These are phyloP conservation scores for Patellaria atrata DNA, from an alignment of 495 filamentous ascomycete species.

Conservation along the genomic window DNA sequence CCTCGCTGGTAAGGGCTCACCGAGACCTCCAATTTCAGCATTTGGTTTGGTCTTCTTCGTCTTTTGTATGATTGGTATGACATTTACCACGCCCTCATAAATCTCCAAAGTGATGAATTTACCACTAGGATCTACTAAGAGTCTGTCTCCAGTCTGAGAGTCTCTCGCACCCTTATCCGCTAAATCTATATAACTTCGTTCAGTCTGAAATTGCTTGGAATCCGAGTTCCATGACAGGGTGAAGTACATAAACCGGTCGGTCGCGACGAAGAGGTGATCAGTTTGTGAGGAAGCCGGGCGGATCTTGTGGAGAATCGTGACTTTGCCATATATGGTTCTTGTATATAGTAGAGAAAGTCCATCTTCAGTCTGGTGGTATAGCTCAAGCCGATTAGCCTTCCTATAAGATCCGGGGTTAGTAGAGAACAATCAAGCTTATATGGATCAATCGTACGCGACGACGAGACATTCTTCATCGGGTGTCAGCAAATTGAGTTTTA, in stretches of 20 bases:
- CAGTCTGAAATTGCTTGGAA: slow-evolving; percentile 47
- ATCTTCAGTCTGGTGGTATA: slow-evolving; percentile 50
- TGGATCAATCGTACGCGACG: slow-evolving; percentile 51
- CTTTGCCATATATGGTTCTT: slow-evolving; percentile 60
- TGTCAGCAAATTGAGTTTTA: slow-evolving; percentile 62
- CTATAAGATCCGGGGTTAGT: slow-evolving; percentile 31
- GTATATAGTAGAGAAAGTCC: slow-evolving; percentile 47
- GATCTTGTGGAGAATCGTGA: slow-evolving; percentile 74
- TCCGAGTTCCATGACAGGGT: slow-evolving; percentile 67
- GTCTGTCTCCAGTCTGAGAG: slow-evolving; percentile 58
- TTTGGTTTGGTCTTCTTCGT: slow-evolving; percentile 39
- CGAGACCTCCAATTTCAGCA: slow-evolving; percentile 41
- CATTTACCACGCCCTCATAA: slow-evolving; percentile 75
- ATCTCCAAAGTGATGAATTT: slow-evolving; percentile 72
- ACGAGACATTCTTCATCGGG: slow-evolving; percentile 67
- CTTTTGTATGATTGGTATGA: slow-evolving; percentile 53
- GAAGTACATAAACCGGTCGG: slow-evolving; percentile 79
- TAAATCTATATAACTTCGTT: slow-evolving; percentile 54
- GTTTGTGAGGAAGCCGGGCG: slow-evolving; percentile 55
- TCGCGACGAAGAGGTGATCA: slow-evolving; percentile 87
- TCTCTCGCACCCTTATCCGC: slow-evolving; percentile 70
- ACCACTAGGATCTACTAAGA: slow-evolving; percentile 69
- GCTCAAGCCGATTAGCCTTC: slow-evolving; percentile 83
- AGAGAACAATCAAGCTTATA: neutral
- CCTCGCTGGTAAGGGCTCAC: slow-evolving; percentile 54